A percentile compares a stretch with the other conserved stretches of the same genome.
phyloP scores from a whole-genome alignment of 306 rosid species.

The Acacia melanoxylon region DNA sequence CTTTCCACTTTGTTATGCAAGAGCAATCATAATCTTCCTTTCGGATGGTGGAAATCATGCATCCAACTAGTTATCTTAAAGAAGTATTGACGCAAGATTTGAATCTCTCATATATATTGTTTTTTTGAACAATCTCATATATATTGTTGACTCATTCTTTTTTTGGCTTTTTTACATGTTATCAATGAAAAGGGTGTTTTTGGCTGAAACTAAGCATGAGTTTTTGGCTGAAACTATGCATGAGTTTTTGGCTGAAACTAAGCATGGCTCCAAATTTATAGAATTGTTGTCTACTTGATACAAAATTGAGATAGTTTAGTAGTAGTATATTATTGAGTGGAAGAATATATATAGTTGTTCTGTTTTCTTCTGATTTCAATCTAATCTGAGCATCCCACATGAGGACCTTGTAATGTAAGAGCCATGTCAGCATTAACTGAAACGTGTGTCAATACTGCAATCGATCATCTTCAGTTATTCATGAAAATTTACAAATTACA shows the following conservation, averaged over 20 bases:
- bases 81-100: constrained; percentile 1
- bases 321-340: background rate
- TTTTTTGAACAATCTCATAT: too few relatives aligned
- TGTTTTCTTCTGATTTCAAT: too few relatives aligned
- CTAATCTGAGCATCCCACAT: too few relatives aligned
- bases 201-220: background rate
- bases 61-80: background rate
- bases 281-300: background rate
- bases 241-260: background rate
- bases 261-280: background rate
- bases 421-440: background rate
- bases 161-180: background rate
- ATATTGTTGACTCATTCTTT: background rate
- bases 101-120: background rate
- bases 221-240: background rate
- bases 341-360: background rate
- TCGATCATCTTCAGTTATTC: too few relatives aligned
- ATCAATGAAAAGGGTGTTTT: background rate
- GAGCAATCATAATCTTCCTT: background rate
- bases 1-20: background rate
- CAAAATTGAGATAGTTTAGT: background rate
- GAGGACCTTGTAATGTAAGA: background rate
- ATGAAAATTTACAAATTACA: too few relatives aligned
- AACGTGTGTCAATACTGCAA: too few relatives aligned
- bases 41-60: background rate